Conservation (phyloP, 1,139 yeast genomes). For the Casaregolazyma suthepensis region DNA sequence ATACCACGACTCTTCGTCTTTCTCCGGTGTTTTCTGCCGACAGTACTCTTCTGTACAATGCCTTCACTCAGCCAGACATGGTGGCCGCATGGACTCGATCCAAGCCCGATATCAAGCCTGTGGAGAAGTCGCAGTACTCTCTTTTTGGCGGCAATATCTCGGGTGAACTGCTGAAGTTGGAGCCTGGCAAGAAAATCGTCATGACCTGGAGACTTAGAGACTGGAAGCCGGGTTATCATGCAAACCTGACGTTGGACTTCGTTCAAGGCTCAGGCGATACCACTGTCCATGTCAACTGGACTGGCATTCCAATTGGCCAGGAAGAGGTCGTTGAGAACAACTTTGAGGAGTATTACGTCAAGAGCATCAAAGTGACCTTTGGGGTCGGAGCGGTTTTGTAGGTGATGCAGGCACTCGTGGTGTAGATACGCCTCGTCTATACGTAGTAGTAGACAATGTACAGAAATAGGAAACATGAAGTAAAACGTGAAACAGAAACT, state of each 20-base stretch:
- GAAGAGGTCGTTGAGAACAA: slow-evolving; percentile 83
- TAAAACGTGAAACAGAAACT: no score
- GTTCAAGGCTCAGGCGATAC: slow-evolving; percentile 81
- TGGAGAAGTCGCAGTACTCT: slow-evolving; percentile 56
- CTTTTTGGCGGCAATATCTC: slow-evolving; percentile 86
- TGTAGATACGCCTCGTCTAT: no score
- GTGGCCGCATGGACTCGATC: slow-evolving; percentile 90
- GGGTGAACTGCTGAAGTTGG: slow-evolving; percentile 60
- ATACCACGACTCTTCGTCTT: slow-evolving; percentile 72
- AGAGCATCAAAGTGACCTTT: slow-evolving; percentile 81
- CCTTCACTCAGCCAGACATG: slow-evolving; percentile 68
- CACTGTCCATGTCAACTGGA: slow-evolving; percentile 66
- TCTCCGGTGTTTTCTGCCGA: slow-evolving; percentile 81
- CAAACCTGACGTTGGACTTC: slow-evolving; percentile 58
- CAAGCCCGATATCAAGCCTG: slow-evolving; percentile 55
- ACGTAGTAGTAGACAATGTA: background rate
- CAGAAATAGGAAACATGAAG: background rate
- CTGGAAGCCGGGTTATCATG: slow-evolving; percentile 82
- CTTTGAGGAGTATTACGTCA: slow-evolving; percentile 83
- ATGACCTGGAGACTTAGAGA: slow-evolving; percentile 83
- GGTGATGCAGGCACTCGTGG: no score
- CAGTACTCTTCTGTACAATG: slow-evolving; percentile 74
- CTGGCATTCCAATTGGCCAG: slow-evolving; percentile 96
- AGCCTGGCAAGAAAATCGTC: slow-evolving; percentile 51
- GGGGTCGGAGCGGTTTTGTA: slow-evolving; percentile 58